Evolutionary conservation across 495 filamentous ascomycete genomes (phyloP).

Genomic region (Penicillium lividum): DNA sequence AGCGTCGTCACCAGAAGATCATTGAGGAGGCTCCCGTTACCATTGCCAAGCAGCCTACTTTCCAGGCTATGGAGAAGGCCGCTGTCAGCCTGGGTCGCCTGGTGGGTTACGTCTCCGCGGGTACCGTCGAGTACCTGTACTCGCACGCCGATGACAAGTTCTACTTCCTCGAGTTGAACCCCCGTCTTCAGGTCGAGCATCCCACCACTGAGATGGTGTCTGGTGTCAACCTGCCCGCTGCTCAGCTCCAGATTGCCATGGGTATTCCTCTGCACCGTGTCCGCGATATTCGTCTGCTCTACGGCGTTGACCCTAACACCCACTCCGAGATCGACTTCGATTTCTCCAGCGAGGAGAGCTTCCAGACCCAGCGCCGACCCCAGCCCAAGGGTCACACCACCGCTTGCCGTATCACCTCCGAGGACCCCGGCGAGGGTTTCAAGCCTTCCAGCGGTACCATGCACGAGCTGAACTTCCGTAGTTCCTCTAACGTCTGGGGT

Average conservation of each 20-base stretch:
- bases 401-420: conserved; percentile 98
- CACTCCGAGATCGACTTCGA: conserved; percentile 93
- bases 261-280: conserved; percentile 95
- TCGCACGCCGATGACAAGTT: conserved; percentile 98
- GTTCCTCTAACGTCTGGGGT: conserved; percentile 98
- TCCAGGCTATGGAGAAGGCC: conserved; percentile 94
- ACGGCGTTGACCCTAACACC: conserved; percentile 89
- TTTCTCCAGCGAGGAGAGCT: conserved; percentile 84
- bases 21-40: conserved; percentile 99
- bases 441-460: conserved; percentile 99
- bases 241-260: conserved; percentile 98
- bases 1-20: conserved; percentile 99
- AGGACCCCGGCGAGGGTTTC: conserved; percentile 98
- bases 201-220: conserved; percentile 99
- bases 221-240: conserved; percentile 94
- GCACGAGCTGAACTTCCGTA: conserved; percentile 98
- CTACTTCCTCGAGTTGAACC: conserved; percentile 98
- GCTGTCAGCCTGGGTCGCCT: conserved; percentile 90
- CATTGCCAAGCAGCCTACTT: conserved; percentile 84
- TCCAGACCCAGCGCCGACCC: conserved; percentile 82
- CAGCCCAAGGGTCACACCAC: conserved; percentile 95
- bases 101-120: conserved; percentile 97
- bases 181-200: conserved; percentile 98
- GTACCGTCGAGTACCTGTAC: conserved; percentile 99
- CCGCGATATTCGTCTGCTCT: conserved; percentile 91